Conservation (phyloP, 1,139 yeast genomes). For the Yamadazyma conglobata region DNA sequence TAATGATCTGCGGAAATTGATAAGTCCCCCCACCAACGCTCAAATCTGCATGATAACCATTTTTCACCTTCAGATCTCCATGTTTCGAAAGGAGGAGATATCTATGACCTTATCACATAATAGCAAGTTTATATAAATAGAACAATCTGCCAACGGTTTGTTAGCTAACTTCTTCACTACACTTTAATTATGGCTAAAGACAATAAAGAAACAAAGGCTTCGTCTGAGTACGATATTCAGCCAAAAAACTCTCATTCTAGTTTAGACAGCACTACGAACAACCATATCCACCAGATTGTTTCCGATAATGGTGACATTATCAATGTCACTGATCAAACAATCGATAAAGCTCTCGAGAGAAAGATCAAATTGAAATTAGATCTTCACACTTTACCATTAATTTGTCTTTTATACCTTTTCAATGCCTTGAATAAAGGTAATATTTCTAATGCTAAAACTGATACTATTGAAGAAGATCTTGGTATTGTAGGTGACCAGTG, state of each 20-base stretch:
- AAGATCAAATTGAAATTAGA: constrained; percentile 32
- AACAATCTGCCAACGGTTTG: too few species aligned
- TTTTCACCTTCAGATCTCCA: too few species aligned
- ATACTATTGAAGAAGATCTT: constrained; percentile 24
- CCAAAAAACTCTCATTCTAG: constrained; percentile 14
- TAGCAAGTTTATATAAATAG: too few species aligned
- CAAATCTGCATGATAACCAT: too few species aligned
- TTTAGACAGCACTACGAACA: constrained; percentile 11
- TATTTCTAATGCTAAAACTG: constrained; percentile 27
- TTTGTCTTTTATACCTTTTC: constrained; percentile 26
- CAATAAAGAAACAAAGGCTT: too few species aligned
- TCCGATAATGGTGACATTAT: constrained; percentile 16
- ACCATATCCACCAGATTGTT: constrained; percentile 15
- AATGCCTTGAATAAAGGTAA: constrained; percentile 29
- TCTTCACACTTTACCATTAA: constrained; percentile 26
- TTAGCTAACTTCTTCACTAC: too few species aligned
- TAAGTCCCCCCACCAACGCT: too few species aligned
- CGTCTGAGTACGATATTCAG: constrained; percentile 11
- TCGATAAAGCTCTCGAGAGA: constrained; percentile 20
- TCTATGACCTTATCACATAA: too few species aligned
- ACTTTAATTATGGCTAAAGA: constrained; percentile 4
- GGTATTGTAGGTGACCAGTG: constrained; percentile 25
- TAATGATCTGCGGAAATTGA: too few species aligned
- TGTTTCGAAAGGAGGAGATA: too few species aligned
- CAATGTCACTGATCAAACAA: constrained; percentile 10